Percentiles rank a stretch among this genome's conserved stretches.
Conservation (phyloP, 23 red algal genomes). For the Gracilaria gracilis region DNA sequence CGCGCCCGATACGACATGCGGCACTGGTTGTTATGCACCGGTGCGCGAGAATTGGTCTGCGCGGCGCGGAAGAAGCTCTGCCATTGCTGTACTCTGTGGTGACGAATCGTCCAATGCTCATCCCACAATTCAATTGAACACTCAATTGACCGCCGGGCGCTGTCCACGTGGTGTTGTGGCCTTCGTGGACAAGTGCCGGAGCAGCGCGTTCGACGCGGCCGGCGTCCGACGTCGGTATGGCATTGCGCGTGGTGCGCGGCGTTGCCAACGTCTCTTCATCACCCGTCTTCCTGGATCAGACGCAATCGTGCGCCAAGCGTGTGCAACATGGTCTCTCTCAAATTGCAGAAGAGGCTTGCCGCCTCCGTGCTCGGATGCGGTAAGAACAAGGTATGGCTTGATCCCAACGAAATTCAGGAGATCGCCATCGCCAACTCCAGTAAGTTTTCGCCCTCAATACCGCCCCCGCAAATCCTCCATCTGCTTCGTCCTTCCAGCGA, state of each 20-base stretch:
- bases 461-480: background rate
- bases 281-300: background rate
- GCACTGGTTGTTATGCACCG: background rate
- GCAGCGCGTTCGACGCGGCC: background rate
- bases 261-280: background rate
- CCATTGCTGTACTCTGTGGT: background rate
- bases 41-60: background rate
- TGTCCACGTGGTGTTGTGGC: background rate
- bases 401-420: conserved; percentile 93
- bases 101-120: background rate
- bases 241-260: background rate
- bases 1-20: background rate
- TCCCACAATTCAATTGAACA: too few relatives aligned
- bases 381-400: conserved; percentile 96
- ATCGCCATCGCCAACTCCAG: conserved; percentile 98
- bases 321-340: conserved; percentile 83
- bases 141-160: too few relatives aligned
- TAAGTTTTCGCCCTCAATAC: conserved; percentile 41
- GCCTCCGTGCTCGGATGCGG: conserved; percentile 92
- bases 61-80: background rate
- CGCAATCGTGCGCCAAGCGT: background rate
- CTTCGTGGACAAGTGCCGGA: background rate
- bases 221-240: background rate
- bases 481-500: too few relatives aligned
- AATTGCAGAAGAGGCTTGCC: conserved; percentile 98